Percentiles rank a stretch among this genome's conserved stretches.
These are phyloP conservation scores for Rhizopogon roseolus DNA, from an alignment of 768 basidiomycete genomes.

Conservation along the genomic window DNA sequence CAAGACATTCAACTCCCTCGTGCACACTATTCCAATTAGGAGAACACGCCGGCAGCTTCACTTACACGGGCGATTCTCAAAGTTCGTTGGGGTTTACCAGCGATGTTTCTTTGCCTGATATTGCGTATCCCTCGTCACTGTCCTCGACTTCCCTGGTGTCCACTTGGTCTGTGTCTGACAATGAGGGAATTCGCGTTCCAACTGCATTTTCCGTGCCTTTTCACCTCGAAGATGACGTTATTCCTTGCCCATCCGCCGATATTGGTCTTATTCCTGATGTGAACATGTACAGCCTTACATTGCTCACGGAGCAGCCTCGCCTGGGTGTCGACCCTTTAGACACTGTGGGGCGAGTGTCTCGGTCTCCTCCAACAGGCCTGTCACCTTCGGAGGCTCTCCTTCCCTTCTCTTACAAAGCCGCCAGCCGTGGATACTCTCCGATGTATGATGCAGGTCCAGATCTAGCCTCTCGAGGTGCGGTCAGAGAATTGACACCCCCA, in stretches of 20 bases:
- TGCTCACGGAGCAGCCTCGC: constrained; percentile 10
- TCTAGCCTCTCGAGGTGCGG: neutral
- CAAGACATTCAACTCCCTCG: neutral
- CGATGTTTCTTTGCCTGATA: neutral
- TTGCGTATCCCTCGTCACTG: neutral
- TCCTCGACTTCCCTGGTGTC: neutral
- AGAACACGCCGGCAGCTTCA: neutral
- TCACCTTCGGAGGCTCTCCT: neutral
- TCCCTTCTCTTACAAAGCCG: neutral
- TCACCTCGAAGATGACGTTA: constrained; percentile 5
- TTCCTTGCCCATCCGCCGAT: constrained; percentile 6
- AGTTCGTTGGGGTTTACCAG: neutral
- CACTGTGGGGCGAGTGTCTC: constrained; percentile 19
- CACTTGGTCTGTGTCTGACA: neutral
- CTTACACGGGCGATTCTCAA: neutral
- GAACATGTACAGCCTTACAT: constrained; percentile 28
- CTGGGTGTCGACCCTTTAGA: constrained; percentile 37
- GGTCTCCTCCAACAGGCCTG: neutral
- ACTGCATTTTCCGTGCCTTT: neutral
- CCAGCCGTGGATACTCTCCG: neutral
- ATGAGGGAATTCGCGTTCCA: neutral
- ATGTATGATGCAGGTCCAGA: neutral
- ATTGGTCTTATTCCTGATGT: constrained; percentile 28
- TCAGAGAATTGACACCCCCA: neutral
- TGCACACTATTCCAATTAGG: neutral